These are phyloP conservation scores for Candida anglica DNA, from an alignment of 805 yeast genomes.

Conservation along the genomic window DNA sequence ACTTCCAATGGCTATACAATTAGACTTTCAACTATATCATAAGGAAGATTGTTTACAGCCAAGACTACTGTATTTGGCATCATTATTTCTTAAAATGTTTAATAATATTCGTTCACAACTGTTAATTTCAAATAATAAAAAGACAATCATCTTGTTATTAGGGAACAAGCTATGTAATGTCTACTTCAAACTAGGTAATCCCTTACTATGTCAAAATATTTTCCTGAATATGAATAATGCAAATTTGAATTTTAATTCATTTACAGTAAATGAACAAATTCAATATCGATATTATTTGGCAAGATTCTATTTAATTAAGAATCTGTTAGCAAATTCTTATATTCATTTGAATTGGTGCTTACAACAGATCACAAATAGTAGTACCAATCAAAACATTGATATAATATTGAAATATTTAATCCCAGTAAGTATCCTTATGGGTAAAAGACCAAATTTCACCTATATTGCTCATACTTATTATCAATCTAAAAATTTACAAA, in stretches of 20 bases:
- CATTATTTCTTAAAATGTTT: constrained; percentile 53
- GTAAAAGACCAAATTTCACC: constrained; percentile 43
- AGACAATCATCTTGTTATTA: constrained; percentile 46
- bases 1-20: constrained; percentile 41
- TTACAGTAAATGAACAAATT: constrained; percentile 40
- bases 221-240: constrained; percentile 58
- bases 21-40: constrained; percentile 39
- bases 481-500: constrained; percentile 2
- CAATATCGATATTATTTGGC: constrained; percentile 54
- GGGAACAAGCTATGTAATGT: constrained; percentile 53
- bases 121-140: constrained; percentile 38
- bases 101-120: constrained; percentile 54
- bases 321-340: constrained; percentile 44
- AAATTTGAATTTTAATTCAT: constrained; percentile 37
- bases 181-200: constrained; percentile 52
- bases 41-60: constrained; percentile 40
- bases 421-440: constrained; percentile 52
- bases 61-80: constrained; percentile 47
- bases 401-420: constrained; percentile 45
- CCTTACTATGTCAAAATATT: constrained; percentile 57
- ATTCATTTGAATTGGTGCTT: constrained; percentile 56
- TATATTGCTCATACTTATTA: constrained; percentile 10
- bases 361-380: constrained; percentile 25
- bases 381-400: constrained; percentile 30
- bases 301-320: constrained; percentile 51